These are phyloP conservation scores for Xylaria sp. DNA, from an alignment of 2,329 filamentous ascomycete species.

Conservation along the genomic window DNA sequence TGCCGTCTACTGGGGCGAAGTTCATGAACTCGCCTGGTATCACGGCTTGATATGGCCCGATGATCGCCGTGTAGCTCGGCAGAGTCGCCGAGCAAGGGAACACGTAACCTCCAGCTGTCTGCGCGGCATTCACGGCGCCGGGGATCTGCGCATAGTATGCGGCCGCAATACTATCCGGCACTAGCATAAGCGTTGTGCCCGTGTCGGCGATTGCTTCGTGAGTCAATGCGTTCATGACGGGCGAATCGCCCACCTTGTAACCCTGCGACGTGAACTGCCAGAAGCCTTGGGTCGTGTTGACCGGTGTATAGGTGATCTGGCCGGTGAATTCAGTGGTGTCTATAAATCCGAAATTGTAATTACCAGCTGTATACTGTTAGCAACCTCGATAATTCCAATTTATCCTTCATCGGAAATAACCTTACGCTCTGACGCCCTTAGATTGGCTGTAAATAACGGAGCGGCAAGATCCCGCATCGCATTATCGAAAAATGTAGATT, in stretches of 20 bases:
- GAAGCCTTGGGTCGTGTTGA: slow-evolving; percentile 68
- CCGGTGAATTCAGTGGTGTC: slow-evolving; percentile 68
- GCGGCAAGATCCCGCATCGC: slow-evolving; percentile 46
- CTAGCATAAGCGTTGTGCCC: slow-evolving; percentile 72
- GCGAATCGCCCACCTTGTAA: slow-evolving; percentile 61
- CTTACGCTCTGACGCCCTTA: slow-evolving; percentile 53
- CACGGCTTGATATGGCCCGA: slow-evolving; percentile 45
- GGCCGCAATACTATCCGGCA: slow-evolving; percentile 61
- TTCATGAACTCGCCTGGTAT: slow-evolving; percentile 55
- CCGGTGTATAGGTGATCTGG: slow-evolving; percentile 65
- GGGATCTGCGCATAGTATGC: slow-evolving; percentile 69
- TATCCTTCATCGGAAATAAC: neutral
- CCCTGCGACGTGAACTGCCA: slow-evolving; percentile 71
- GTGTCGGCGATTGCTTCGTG: slow-evolving; percentile 66
- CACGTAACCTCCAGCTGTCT: slow-evolving; percentile 64
- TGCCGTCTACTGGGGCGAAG: slow-evolving; percentile 60
- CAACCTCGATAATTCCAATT: neutral
- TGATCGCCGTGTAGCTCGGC: slow-evolving; percentile 52
- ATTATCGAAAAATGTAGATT: slow-evolving; percentile 59
- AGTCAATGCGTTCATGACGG: slow-evolving; percentile 29
- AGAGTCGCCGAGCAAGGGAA: slow-evolving; percentile 65
- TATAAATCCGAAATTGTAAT: slow-evolving; percentile 59
- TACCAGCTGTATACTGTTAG: slow-evolving; percentile 45
- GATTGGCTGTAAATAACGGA: slow-evolving; percentile 66
- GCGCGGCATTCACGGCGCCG: slow-evolving; percentile 57